Evolutionary conservation across 768 basidiomycete genomes (phyloP).

Genomic region (Hysterangium stoloniferum): DNA sequence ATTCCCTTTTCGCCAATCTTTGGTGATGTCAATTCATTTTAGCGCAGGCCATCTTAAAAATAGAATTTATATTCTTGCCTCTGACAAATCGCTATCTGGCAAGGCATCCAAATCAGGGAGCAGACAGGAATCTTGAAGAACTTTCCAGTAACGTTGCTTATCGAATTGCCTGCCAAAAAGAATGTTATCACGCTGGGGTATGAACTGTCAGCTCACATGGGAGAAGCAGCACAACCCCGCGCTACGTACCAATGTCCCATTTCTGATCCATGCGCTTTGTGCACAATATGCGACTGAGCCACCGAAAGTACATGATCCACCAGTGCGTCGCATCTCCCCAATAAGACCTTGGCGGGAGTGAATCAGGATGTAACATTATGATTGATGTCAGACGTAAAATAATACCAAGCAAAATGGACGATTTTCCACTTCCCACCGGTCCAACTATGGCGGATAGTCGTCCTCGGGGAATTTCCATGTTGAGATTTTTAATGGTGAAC

Average conservation of each 20-base stretch:
- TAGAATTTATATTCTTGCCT: conserved; percentile 33
- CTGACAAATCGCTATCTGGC: conserved; percentile 64
- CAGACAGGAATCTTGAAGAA: conserved; percentile 50
- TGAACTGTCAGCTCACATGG: not conserved
- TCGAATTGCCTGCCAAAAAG: conserved; percentile 59
- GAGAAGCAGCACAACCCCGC: conserved; percentile 14
- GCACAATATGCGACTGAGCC: conserved; percentile 63
- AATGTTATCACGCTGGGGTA: conserved; percentile 51
- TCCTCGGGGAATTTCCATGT: conserved; percentile 48
- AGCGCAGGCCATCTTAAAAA: not conserved
- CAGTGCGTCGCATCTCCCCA: conserved; percentile 56
- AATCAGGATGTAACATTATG: conserved; percentile 27
- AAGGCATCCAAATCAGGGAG: conserved; percentile 57
- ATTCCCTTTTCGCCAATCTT: conserved; percentile 70
- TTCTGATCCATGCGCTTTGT: conserved; percentile 74
- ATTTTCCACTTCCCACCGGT: conserved; percentile 60
- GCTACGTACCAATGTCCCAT: conserved; percentile 48
- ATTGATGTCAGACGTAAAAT: not conserved
- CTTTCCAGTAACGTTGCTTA: conserved; percentile 58
- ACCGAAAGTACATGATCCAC: conserved; percentile 50
- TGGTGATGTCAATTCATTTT: not conserved
- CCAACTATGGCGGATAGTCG: conserved; percentile 57
- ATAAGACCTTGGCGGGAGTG: conserved; percentile 54
- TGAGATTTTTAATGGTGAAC: conserved; percentile 45
- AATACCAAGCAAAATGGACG: conserved; percentile 22